phyloP scores from a whole-genome alignment of 495 filamentous ascomycete genomes.

The Xylaria palmicola region DNA sequence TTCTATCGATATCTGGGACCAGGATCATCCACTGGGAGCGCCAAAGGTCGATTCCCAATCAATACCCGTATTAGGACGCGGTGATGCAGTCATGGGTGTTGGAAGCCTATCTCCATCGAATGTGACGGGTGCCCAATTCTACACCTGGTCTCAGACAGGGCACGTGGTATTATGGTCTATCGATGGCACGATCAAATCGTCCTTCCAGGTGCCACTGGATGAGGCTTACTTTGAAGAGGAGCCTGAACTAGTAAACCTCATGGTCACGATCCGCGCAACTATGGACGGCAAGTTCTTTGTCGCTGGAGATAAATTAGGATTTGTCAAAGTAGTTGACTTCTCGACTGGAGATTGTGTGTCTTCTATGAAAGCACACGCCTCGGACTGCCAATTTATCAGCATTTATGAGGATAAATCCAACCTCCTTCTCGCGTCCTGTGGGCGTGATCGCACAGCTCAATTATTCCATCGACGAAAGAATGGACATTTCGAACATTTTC shows the following conservation, averaged over 20 bases:
- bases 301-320: constrained; percentile 81
- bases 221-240: constrained; percentile 57
- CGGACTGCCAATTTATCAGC: constrained; percentile 81
- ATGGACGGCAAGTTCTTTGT: constrained; percentile 63
- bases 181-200: constrained; percentile 63
- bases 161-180: constrained; percentile 77
- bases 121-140: constrained; percentile 64
- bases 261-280: constrained; percentile 66
- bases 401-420: constrained; percentile 55
- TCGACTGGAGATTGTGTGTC: constrained; percentile 52
- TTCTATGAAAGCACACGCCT: constrained; percentile 79
- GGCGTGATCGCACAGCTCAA: constrained; percentile 87
- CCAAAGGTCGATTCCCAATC: constrained; percentile 31
- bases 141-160: constrained; percentile 82
- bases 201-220: constrained; percentile 68
- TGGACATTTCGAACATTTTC: constrained; percentile 48
- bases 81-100: constrained; percentile 77
- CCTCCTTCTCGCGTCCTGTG: constrained; percentile 70
- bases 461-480: constrained; percentile 65
- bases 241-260: constrained; percentile 64
- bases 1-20: constrained; percentile 65
- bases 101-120: constrained; percentile 58
- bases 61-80: constrained; percentile 64
- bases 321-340: constrained; percentile 61
- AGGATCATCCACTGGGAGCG: constrained; percentile 34